Conservation (phyloP, 495 filamentous ascomycete genomes). For the Bacidia rubella region DNA sequence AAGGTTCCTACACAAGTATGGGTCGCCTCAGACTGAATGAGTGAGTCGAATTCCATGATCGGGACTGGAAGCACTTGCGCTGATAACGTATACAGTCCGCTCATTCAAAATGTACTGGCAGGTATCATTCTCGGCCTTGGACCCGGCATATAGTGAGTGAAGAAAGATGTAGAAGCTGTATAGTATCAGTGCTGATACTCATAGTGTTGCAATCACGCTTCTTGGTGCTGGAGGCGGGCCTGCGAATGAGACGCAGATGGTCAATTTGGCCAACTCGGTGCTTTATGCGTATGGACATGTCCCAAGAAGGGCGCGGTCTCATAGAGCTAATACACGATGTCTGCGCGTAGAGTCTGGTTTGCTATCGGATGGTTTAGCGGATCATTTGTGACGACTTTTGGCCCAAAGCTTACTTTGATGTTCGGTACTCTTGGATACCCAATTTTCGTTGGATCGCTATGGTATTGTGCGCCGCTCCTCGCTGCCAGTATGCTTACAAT, state of each 20-base stretch:
- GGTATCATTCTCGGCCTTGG: slow-evolving; percentile 5
- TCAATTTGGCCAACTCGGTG: slow-evolving; percentile 3
- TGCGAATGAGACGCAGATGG: slow-evolving; percentile 8
- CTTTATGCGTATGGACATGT: slow-evolving; percentile 4
- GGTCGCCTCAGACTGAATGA: not conserved
- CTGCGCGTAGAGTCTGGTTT: slow-evolving; percentile 1
- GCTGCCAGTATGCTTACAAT: not conserved
- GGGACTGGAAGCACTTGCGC: not conserved
- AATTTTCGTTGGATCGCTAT: slow-evolving; percentile 65
- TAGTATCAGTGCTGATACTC: not conserved
- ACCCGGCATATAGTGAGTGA: slow-evolving; percentile 7
- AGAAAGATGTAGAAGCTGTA: not conserved
- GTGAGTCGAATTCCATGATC: not conserved
- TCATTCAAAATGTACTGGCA: slow-evolving; percentile 7
- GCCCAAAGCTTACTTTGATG: slow-evolving; percentile 55
- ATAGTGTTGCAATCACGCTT: slow-evolving; percentile 4
- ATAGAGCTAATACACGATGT: not conserved
- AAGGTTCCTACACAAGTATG: not conserved
- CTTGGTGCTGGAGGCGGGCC: slow-evolving; percentile 10
- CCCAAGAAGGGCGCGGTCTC: too few species aligned
- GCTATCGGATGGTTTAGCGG: slow-evolving; percentile 79
- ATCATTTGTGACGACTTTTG: slow-evolving; percentile 62
- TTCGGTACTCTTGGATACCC: slow-evolving; percentile 83
- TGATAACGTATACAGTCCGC: not conserved
- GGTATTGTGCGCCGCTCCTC: slow-evolving; percentile 38